These are phyloP conservation scores for Barnettozyma botsteinii DNA, from an alignment of 805 yeast genomes.

Conservation along the genomic window DNA sequence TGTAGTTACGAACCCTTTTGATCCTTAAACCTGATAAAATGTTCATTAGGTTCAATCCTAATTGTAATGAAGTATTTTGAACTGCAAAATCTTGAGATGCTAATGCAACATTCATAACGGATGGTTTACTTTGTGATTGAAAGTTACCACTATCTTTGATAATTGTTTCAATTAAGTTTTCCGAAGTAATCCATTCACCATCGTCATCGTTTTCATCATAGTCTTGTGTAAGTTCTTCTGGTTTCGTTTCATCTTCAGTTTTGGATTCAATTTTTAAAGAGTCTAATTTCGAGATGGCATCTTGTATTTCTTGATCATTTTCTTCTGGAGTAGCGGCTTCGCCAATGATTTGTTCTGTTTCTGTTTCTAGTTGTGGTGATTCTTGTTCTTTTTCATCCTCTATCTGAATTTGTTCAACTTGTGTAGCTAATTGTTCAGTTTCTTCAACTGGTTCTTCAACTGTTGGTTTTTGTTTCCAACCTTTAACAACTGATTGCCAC, in stretches of 20 bases:
- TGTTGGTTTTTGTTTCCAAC: neutral
- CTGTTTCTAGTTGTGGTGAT: conserved; percentile 30
- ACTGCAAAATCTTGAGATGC: conserved; percentile 97
- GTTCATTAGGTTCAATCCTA: conserved; percentile 84
- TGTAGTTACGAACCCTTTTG: conserved; percentile 79
- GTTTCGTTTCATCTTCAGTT: neutral
- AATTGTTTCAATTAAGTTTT: conserved; percentile 66
- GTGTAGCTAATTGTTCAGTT: neutral
- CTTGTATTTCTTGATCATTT: conserved; percentile 16
- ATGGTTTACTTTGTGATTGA: conserved; percentile 28
- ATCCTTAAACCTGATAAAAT: conserved; percentile 79
- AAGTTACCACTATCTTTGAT: conserved; percentile 60
- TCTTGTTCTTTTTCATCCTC: conserved; percentile 18
- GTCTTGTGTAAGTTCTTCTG: conserved; percentile 20
- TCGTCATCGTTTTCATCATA: conserved; percentile 61
- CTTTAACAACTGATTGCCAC: neutral
- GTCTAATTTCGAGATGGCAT: conserved; percentile 22
- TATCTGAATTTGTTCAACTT: neutral
- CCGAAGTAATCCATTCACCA: conserved; percentile 93
- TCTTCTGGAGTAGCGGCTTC: conserved; percentile 4
- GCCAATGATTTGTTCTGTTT: conserved; percentile 14
- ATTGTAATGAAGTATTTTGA: conserved; percentile 89
- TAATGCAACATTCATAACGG: conserved; percentile 67
- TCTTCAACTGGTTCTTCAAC: neutral
- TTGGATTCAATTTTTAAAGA: conserved; percentile 4